Base-by-base conservation (phyloP, 495 filamentous ascomycete species). In the Xylaria curta region DNA sequence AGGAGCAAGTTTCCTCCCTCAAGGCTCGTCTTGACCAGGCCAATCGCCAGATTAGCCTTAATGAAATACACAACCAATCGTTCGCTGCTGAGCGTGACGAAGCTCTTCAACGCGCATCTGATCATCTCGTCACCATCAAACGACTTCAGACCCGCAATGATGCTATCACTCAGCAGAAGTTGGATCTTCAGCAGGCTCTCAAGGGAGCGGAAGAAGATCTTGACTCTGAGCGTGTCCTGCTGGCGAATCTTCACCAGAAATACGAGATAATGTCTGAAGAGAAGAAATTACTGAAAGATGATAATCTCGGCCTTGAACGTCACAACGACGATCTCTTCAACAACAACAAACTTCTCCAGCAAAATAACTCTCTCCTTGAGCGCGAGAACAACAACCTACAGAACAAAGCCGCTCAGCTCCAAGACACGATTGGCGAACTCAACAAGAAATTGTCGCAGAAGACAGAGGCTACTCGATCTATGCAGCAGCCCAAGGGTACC, bases 241-340 rank as follows among this genome's bases (percentile, higher is more conserved):
- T 83, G 9, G 76, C 79, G 5, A 75, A 71, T 0, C 68, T 84
- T 31, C 77, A 76, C 44, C 78, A 74, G 63, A 78, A 82, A 60
- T 75, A 71, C 46, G 42, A 75, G 13, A 21, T 61, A n/a, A 40
- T 75, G 42, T 26, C 36, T 33, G 72, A 81, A 47, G 82, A 86
- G 73, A 84, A 82, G 73, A 63, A 66, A 31, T 44, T 80, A 6
- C 72, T 85, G 31, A 76, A 77, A 28, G 74, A 84, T 46, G 83
- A 86, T 58, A 81, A 84, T 56, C 73, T 76, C 15, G 81, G 81
- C 73, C 78, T 86, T 51, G 83, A 82, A 70, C 81, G 79, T 19
- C 82, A 82, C 63, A 85, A 86, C 63, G 83, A 86, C 21, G 77
- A 71, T 26, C 83, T 85, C 44, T 84, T 82, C 73, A 81, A 80